These are phyloP conservation scores for Didymosphaeria variabile DNA, from an alignment of 2,329 filamentous ascomycete genomes.

Conservation along the genomic window DNA sequence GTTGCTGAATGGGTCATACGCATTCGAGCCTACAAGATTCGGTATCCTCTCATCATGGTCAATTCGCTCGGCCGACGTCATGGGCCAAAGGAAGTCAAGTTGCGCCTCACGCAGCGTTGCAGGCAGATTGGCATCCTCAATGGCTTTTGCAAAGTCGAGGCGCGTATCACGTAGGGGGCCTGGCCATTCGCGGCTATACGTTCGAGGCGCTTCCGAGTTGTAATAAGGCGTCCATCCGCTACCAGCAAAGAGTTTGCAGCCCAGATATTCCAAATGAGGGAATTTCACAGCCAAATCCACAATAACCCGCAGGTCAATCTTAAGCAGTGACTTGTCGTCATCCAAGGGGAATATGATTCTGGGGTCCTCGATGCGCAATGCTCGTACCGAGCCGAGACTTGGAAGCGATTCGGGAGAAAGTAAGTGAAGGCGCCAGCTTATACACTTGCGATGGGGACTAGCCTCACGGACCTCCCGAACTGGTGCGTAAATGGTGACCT, in stretches of 20 bases:
- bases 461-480: background rate
- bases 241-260: conserved; percentile 12
- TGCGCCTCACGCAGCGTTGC: conserved; percentile 20
- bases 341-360: conserved; percentile 6
- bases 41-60: conserved; percentile 11
- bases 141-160: conserved; percentile 30
- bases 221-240: conserved; percentile 14
- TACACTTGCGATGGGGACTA: conserved; percentile 11
- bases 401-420: conserved; percentile 14
- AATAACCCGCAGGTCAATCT: conserved; percentile 18
- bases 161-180: conserved; percentile 33
- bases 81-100: conserved; percentile 17
- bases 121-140: conserved; percentile 18
- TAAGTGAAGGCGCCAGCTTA: conserved; percentile 18
- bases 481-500: conserved; percentile 21
- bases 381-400: conserved; percentile 6
- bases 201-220: conserved; percentile 5
- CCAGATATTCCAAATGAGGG: conserved; percentile 13
- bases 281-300: conserved; percentile 17
- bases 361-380: background rate
- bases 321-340: conserved; percentile 12
- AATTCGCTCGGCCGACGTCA: conserved; percentile 6
- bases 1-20: conserved; percentile 12
- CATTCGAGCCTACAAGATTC: conserved; percentile 1
- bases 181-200: conserved; percentile 17